A percentile compares a stretch with the other conserved stretches of the same genome.
phyloP scores from a whole-genome alignment of 257 asterid species.

The Solanum piurae region DNA sequence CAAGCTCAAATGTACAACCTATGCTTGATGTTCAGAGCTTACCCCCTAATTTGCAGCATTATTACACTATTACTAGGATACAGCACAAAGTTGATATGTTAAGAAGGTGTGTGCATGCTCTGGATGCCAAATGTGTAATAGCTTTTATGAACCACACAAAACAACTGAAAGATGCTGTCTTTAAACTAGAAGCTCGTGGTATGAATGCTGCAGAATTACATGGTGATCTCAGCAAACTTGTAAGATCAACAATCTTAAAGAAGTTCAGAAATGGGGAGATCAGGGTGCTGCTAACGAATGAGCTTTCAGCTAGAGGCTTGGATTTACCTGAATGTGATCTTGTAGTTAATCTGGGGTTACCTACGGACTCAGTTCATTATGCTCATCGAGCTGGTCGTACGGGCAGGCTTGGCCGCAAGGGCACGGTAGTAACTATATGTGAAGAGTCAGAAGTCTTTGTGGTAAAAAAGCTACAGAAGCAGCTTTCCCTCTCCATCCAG shows the following conservation, averaged over 20 bases:
- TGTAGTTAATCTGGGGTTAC: slow-evolving; percentile 82
- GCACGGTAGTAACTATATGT: slow-evolving; percentile 75
- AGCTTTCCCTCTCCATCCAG: slow-evolving; percentile 61
- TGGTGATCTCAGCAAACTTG: slow-evolving; percentile 77
- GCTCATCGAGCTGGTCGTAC: slow-evolving; percentile 98
- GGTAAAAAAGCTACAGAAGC: slow-evolving; percentile 72
- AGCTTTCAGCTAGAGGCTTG: slow-evolving; percentile 94
- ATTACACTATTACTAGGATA: slow-evolving; percentile 57
- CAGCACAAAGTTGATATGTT: slow-evolving; percentile 88
- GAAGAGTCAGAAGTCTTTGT: slow-evolving; percentile 83
- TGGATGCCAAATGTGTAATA: slow-evolving; percentile 75
- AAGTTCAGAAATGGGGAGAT: slow-evolving; percentile 67
- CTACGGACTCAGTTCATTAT: slow-evolving; percentile 81
- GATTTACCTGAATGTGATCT: slow-evolving; percentile 96
- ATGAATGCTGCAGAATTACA: slow-evolving; percentile 82
- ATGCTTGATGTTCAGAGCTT: slow-evolving; percentile 56
- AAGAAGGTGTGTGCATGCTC: slow-evolving; percentile 76
- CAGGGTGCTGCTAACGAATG: slow-evolving; percentile 77
- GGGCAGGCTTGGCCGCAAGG: slow-evolving; percentile 84
- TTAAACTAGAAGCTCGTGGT: slow-evolving; percentile 89
- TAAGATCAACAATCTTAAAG: slow-evolving; percentile 71
- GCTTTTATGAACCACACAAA: slow-evolving; percentile 87
- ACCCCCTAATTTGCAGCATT: slow-evolving; percentile 80
- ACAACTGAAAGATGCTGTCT: slow-evolving; percentile 82
- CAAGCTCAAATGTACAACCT: slow-evolving; percentile 16